Conservation (phyloP, 2,329 filamentous ascomycete genomes). For the Dactylellina cionopaga region DNA sequence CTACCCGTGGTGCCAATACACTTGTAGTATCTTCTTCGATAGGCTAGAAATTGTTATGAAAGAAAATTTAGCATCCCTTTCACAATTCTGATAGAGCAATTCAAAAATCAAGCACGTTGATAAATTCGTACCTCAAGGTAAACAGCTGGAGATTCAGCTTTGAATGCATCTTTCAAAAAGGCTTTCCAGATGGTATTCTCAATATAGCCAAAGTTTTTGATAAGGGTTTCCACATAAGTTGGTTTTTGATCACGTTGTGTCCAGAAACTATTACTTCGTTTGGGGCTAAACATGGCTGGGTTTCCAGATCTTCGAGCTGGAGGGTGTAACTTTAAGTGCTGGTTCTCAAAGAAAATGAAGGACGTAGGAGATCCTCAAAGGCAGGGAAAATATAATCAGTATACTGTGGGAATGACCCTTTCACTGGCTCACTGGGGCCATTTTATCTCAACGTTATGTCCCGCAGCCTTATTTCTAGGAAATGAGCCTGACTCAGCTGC, state of each 20-base stretch:
- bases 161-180: neutral
- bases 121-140: neutral
- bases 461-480: too few relatives aligned
- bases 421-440: too few relatives aligned
- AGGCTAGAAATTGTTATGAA: too few relatives aligned
- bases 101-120: neutral
- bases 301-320: neutral
- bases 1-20: neutral
- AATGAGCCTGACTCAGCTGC: too few relatives aligned
- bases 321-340: neutral
- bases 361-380: neutral
- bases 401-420: too few relatives aligned
- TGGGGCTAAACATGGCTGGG: neutral
- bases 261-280: conserved; percentile 1
- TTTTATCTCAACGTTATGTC: too few relatives aligned
- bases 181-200: neutral
- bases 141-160: neutral
- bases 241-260: too few relatives aligned
- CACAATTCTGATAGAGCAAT: too few relatives aligned
- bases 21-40: neutral
- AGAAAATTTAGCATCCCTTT: too few relatives aligned
- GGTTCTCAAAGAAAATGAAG: neutral
- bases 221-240: conserved; percentile 2
- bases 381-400: neutral
- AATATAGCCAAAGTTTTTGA: neutral